Evolutionary conservation across 2,329 filamentous ascomycete genomes (phyloP), one percentile per base, ranked within the genome.

Genomic region (Parafenestella ontariensis): DNA sequence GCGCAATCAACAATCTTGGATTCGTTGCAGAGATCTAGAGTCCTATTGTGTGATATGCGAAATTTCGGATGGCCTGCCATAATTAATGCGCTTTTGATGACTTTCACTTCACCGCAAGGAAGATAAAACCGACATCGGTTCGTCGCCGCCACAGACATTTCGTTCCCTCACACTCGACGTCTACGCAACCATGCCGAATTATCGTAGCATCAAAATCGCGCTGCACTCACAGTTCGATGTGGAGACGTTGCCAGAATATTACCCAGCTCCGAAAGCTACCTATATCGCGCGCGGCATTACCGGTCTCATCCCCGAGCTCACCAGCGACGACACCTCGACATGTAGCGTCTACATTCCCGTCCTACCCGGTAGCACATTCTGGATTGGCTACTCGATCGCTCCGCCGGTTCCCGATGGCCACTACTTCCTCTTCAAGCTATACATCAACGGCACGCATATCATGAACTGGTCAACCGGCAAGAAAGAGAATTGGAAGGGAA

Each of bases 401-500:
- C 66, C 65, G 5, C 72, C 71, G 3, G 59, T 74, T 1, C 72
- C 71, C 3, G 63, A 61, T 1, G 66, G 61, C 1, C 62, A 73
- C 31, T 66, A 69, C 56, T 80, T 77, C 53, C 74, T 80, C 54
- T 82, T 82, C 74, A 82, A 82, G 61, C 65, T 82, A 26, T 76
- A 76, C 57, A 65, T 80, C 55, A 71, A 78, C 31, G 73, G 70
- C 15, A 61, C 62, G 23, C 69, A 72, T 26, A 58, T 80, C 13
- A 65, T 79, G 9, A 80, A 69, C 54, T 83, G 80, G 80, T 75
- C 76, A 2, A 73, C 72, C 1, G 78, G 78, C 2, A 74, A 73
- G 44, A 69, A 76, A 15, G 72, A 82, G 11, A 63, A 62, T 3
- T 82, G 74, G 72, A 68, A 63, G 17, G 80, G 81, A 0, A 79